phyloP scores from a whole-genome alignment of 2,329 filamentous ascomycete species.

The Penicillium sp. region DNA sequence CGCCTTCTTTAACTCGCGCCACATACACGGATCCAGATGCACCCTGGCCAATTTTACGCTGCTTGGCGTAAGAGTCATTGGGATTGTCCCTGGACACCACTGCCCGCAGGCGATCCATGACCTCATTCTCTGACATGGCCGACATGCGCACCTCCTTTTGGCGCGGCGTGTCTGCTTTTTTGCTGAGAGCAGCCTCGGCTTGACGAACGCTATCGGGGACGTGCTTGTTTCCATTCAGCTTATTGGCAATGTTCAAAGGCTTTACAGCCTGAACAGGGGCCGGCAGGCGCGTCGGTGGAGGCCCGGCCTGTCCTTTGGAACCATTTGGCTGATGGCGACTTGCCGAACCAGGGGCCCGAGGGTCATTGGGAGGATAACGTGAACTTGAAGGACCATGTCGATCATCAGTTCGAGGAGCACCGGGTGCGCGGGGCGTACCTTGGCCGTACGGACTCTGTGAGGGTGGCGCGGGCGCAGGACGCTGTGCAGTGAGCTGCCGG shows the following conservation, averaged over 20 bases:
- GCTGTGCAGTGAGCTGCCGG: constrained; percentile 65
- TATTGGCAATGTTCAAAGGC: constrained; percentile 71
- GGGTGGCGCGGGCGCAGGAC: constrained; percentile 71
- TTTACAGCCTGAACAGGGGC: constrained; percentile 61
- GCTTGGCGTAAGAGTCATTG: constrained; percentile 93
- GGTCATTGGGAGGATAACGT: constrained; percentile 34
- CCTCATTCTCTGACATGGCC: constrained; percentile 93
- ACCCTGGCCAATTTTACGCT: constrained; percentile 99
- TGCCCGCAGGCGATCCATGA: constrained; percentile 92
- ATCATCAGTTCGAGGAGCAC: constrained; percentile 30
- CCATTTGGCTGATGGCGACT: constrained; percentile 46
- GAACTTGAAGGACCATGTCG: constrained; percentile 35
- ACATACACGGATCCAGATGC: constrained; percentile 98
- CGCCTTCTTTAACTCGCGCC: constrained; percentile 85
- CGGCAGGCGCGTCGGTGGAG: constrained; percentile 56
- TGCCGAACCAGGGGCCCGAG: constrained; percentile 41
- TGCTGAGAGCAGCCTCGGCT: constrained; percentile 81
- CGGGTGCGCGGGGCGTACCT: constrained; percentile 34
- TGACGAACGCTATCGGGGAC: constrained; percentile 71
- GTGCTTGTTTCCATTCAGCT: constrained; percentile 51
- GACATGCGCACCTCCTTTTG: constrained; percentile 97
- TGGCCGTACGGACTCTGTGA: constrained; percentile 33
- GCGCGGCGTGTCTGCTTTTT: constrained; percentile 66
- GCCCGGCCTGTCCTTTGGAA: constrained; percentile 41
- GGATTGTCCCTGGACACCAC: constrained; percentile 95